Base-by-base conservation (phyloP, 164 flowering plant genomes). In the Euptelea pleiosperma region DNA sequence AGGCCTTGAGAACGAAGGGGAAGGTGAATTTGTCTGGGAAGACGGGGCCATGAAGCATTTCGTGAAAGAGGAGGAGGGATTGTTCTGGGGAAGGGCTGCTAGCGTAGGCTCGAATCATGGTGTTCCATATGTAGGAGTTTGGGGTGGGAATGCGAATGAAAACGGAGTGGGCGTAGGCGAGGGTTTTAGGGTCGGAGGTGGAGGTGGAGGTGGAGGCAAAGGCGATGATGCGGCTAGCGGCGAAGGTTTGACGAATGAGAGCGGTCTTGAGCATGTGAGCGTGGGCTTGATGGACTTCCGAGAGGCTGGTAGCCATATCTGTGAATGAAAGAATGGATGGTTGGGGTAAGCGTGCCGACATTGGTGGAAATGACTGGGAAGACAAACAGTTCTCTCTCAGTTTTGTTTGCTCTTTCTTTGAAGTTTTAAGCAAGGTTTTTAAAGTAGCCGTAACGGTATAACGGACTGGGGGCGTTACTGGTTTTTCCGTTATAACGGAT, bases 21-120 rank as follows among this genome's bases (percentile, higher is more conserved):
- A 52, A 72, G 42, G 72, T 67, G 30, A 44, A 71, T 57, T 69
- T 63, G 34, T 76, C 76, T 9, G 79, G 79, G 21, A 21, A 39
- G 52, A 61, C 39, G 29, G 62, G 44, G 42, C 35, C 36, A 9
- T 22, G 14, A 12, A 79, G 62, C 80, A 75, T 77, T 24, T 61
- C 47, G 37, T 55, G 36, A 29, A 77, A 73, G 43, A 77, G 0
- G 1, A 16, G 8, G 15, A 73, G 40, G 1, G 81, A 61, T 2
- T 12, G 30, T 29, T 63, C 36, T 6, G 83, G 83, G 30, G 34
- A 28, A 39, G 44, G 18, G 36, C 65, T 58, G 40, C 61, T 68
- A 28, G 83, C 75, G 34, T 74, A 75, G 12, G 69, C 77, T 41
- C 84, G 67, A 43, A 77, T 75, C 12, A 77, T 19, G 62, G 77